phyloP scores from a whole-genome alignment of 169 alveolate species.

The Perkinsus marinus region DNA sequence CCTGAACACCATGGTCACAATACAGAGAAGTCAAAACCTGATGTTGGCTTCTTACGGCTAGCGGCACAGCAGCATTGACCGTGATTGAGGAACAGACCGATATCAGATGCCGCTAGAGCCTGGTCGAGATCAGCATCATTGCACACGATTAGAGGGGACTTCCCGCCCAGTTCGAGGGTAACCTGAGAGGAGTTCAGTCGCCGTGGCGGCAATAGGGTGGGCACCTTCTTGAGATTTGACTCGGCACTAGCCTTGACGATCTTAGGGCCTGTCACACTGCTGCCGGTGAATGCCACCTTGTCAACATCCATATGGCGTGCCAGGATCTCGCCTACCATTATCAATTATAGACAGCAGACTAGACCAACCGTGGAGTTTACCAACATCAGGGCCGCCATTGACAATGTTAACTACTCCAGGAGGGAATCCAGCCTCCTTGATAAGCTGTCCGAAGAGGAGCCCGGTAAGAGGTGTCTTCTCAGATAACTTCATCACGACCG shows the following conservation, averaged over 20 bases:
- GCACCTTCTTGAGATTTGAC: slow-evolving; percentile 34
- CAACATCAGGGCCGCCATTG: slow-evolving; percentile 52
- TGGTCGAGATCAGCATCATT: slow-evolving; percentile 58
- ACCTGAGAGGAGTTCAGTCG: neutral
- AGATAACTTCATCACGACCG: slow-evolving; percentile 59
- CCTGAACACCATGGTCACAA: slow-evolving; percentile 3
- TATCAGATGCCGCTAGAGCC: slow-evolving; percentile 43
- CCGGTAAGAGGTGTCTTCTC: slow-evolving; percentile 64
- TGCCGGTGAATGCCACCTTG: slow-evolving; percentile 70
- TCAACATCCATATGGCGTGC: slow-evolving; percentile 39
- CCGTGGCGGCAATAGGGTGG: neutral
- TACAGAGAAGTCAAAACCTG: too few relatives aligned
- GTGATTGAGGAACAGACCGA: slow-evolving; percentile 48
- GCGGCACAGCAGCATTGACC: slow-evolving; percentile 4
- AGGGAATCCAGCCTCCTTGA: slow-evolving; percentile 63
- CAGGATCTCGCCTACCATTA: slow-evolving; percentile 39
- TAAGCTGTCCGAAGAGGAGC: slow-evolving; percentile 43
- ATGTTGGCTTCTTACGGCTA: neutral
- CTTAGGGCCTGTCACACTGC: slow-evolving; percentile 47
- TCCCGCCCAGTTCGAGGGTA: slow-evolving; percentile 76
- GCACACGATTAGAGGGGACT: slow-evolving; percentile 55
- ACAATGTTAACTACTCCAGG: slow-evolving; percentile 64
- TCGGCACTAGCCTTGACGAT: slow-evolving; percentile 33
- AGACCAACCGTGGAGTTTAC: neutral
- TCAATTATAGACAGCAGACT: neutral